Evolutionary conservation across 2,329 filamentous ascomycete species (phyloP), one percentile per base, ranked within the genome.

Genomic region (Falciphora oryzae): DNA sequence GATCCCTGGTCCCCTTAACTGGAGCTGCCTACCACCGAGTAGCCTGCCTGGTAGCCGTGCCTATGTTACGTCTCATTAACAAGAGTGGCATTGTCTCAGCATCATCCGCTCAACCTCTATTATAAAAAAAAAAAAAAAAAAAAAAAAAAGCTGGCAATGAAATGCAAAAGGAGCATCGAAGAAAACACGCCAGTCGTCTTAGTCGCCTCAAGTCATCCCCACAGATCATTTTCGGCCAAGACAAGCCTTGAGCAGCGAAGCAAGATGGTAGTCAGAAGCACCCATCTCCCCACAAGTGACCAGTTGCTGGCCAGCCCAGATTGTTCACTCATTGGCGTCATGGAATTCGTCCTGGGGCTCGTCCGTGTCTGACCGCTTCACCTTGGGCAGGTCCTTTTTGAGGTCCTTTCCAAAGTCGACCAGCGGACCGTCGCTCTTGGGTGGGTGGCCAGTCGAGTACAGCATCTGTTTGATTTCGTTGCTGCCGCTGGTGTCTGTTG

Each of bases 391-490:
- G 29, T 76, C 72, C 65, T 80, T 81, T 72, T 81, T 81, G 71
- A 87, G 58, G 65, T 87, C 85, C 14, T 79, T 70, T 22, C 81
- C 76, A 65, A 88, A 87, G 71, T 88, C 83, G 44, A 87, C 78
- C 61, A 86, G 73, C 1, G 83, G 81, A 0, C 83, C 83, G 0
- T 80, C 74, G 6, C 35, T 59, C 18, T 70, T 67, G 1, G 77
- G 75, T 25, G 75, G 77, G 65, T 77, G 78, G 16, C 82, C 81
- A 6, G 83, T 85, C 11, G 78, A 73, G 35, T 75, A 70, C 25
- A 85, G 75, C 73, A 84, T 70, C 13, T 68, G 65, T 50, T 80
- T 71, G 50, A 84, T 80, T 62, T 82, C 78, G 68, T 67, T 8
- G 65, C 62, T 1, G 68, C 67, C 38, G 44, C 61, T 50, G 63